Conservation (phyloP, 1,139 yeast genomes). For the Suhomyces taliae region DNA sequence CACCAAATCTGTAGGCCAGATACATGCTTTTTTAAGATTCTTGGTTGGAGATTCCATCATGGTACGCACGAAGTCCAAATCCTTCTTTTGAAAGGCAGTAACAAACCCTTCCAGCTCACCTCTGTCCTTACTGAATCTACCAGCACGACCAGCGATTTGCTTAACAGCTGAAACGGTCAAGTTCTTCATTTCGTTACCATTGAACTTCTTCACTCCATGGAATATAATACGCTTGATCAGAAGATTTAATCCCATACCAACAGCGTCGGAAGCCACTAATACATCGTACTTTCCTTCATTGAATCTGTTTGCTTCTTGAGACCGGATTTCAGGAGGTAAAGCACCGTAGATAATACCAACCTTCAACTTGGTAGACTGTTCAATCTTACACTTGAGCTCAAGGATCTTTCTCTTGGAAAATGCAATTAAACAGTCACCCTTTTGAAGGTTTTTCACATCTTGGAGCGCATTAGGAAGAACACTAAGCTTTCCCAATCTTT, state of each 20-base stretch:
- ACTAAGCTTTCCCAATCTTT: conserved; percentile 70
- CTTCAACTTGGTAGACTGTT: conserved; percentile 55
- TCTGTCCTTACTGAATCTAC: conserved; percentile 54
- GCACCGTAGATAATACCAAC: conserved; percentile 96
- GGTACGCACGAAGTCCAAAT: conserved; percentile 42
- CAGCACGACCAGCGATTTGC: conserved; percentile 97
- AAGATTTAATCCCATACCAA: conserved; percentile 95
- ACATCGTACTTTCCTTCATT: conserved; percentile 75
- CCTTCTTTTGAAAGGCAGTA: conserved; percentile 49
- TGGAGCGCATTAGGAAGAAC: conserved; percentile 45
- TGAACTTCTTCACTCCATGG: conserved; percentile 63
- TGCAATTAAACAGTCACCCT: conserved; percentile 89
- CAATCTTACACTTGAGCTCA: conserved; percentile 64
- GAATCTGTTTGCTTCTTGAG: conserved; percentile 77
- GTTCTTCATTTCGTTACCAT: conserved; percentile 54
- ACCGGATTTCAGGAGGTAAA: conserved; percentile 91
- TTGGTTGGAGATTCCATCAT: conserved; percentile 49
- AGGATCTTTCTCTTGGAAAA: conserved; percentile 75
- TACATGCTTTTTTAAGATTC: conserved; percentile 52
- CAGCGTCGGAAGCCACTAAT: conserved; percentile 92
- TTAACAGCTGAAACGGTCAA: conserved; percentile 69
- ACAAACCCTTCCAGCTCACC: conserved; percentile 59
- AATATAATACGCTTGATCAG: conserved; percentile 80
- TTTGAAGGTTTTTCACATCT: conserved; percentile 39
- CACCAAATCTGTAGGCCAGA: conserved; percentile 70